Percentiles rank a stretch among this genome's conserved stretches.
Conservation (phyloP, 768 basidiomycete species). For the Lactarius akahatsu region DNA sequence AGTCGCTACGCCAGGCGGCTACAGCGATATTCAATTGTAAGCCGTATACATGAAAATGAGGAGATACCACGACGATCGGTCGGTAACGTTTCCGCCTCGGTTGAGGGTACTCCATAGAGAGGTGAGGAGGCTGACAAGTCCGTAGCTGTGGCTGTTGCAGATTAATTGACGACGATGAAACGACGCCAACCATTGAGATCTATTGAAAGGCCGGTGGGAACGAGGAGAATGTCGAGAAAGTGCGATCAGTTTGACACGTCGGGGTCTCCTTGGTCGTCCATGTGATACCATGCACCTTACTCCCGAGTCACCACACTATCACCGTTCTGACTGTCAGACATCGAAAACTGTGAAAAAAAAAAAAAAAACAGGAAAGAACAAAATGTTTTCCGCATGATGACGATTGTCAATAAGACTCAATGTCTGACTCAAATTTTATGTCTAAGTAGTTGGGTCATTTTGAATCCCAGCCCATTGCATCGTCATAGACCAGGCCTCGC, state of each 20-base stretch:
- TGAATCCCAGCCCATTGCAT: no score
- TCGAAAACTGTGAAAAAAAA: no score
- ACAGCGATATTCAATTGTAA: constrained; percentile 67
- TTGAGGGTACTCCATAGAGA: background rate
- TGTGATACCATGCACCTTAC: background rate
- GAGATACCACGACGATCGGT: background rate
- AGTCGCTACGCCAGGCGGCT: constrained; percentile 84
- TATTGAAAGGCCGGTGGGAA: background rate
- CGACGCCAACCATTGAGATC: constrained; percentile 31
- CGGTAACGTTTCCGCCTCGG: constrained; percentile 11
- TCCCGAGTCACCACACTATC: background rate
- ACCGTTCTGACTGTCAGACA: background rate
- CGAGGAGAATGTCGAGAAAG: background rate
- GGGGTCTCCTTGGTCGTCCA: background rate
- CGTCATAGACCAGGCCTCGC: background rate
- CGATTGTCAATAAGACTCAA: no score
- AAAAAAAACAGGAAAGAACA: no score
- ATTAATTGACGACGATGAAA: constrained; percentile 41
- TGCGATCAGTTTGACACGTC: background rate
- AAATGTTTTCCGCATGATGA: no score
- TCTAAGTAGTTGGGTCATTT: no score
- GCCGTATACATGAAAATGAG: background rate
- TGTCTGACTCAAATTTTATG: no score
- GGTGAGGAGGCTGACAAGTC: constrained; percentile 38
- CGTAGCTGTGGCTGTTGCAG: constrained; percentile 46